Base-by-base conservation (phyloP, 2,329 filamentous ascomycete genomes). In the Talaromyces albobiverticillius region DNA sequence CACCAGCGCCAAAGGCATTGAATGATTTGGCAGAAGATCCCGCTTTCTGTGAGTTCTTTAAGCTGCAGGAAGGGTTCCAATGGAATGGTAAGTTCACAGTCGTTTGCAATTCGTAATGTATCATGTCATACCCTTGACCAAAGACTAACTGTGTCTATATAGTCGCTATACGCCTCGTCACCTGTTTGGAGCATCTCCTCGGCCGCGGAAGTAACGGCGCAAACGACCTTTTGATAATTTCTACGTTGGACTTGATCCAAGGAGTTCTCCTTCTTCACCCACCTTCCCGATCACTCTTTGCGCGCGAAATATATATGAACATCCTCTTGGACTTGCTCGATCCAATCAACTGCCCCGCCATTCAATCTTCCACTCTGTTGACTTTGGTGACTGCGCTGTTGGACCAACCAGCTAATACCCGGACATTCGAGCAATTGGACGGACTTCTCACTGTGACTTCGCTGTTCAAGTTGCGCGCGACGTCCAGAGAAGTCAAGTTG, bases 61-160 rank as follows among this genome's bases (percentile, higher is more conserved):
- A 95, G 70, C 72, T 97, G 61, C 94, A 99, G 71, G 92, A 97
- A 67, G 90, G 92, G 2, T 99, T 99, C 68, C 90, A 97, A 76
- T 97, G 91, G 89, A 99, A 99, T 75, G 81, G 83, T 86, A 70
- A 31, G 46, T 29, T 6, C 26, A 29, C 5, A 29, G n/a, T n/a
- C n/a, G n/a, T n/a, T n/a, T 29, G 26, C 13, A 18, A 26, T 26
- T 14, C 29, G 8, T 29, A 14, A 8, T 29, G 0, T 8, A 13
- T 2, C 14, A 20, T 8, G 10, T 2, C 14, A 20, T 4, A 16
- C 23, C 3, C 2, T 16, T 26, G 6, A 6, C 3, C 11, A 13
- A 48, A 3, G 14, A 20, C 26, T 46, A 57, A 55, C 54, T 54
- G 13, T 47, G 47, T 46, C 14, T 32, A 20, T 38, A 1, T 59